A percentile compares a stretch with the other conserved stretches of the same genome.
These are phyloP conservation scores for Nitzschia putrida DNA, from an alignment of 108 stramenopile species.

Conservation along the genomic window DNA sequence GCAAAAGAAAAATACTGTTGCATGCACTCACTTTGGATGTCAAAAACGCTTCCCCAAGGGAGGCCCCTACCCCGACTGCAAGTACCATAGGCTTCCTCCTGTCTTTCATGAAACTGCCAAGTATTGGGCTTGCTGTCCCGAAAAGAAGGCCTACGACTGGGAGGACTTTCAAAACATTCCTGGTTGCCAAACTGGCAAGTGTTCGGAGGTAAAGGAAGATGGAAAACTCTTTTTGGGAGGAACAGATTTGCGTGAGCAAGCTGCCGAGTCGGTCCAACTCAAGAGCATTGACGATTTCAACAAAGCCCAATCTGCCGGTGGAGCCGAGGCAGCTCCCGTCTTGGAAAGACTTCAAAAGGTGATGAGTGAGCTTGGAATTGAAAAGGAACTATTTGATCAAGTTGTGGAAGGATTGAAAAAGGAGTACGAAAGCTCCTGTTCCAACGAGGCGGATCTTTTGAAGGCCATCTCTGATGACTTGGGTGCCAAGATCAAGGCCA, in stretches of 20 bases:
- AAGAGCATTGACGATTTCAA: slow-evolving; percentile 89
- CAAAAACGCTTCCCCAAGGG: slow-evolving; percentile 76
- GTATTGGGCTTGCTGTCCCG: slow-evolving; percentile 95
- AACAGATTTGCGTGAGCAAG: slow-evolving; percentile 73
- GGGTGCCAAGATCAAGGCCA: slow-evolving; percentile 66
- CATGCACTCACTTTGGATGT: slow-evolving; percentile 89
- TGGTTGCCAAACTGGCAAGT: slow-evolving; percentile 74
- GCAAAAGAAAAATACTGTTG: slow-evolving; percentile 49
- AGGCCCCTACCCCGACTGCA: slow-evolving; percentile 76
- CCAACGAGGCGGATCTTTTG: slow-evolving; percentile 53
- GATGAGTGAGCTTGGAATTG: slow-evolving; percentile 74
- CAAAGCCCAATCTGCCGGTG: slow-evolving; percentile 69
- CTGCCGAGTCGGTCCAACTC: slow-evolving; percentile 45
- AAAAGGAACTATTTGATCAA: slow-evolving; percentile 81
- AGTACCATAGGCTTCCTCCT: slow-evolving; percentile 89
- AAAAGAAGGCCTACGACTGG: slow-evolving; percentile 88
- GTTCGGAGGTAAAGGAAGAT: slow-evolving; percentile 65
- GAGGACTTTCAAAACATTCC: slow-evolving; percentile 82
- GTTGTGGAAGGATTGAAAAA: slow-evolving; percentile 74
- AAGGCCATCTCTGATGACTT: slow-evolving; percentile 61
- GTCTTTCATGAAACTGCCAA: slow-evolving; percentile 99
- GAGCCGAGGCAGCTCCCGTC: slow-evolving; percentile 74
- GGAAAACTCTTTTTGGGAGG: slow-evolving; percentile 82
- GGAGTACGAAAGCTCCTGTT: slow-evolving; percentile 30
- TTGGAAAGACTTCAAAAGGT: slow-evolving; percentile 66